Conservation (phyloP, 495 filamentous ascomycete genomes). For the Penicillium lagena region DNA sequence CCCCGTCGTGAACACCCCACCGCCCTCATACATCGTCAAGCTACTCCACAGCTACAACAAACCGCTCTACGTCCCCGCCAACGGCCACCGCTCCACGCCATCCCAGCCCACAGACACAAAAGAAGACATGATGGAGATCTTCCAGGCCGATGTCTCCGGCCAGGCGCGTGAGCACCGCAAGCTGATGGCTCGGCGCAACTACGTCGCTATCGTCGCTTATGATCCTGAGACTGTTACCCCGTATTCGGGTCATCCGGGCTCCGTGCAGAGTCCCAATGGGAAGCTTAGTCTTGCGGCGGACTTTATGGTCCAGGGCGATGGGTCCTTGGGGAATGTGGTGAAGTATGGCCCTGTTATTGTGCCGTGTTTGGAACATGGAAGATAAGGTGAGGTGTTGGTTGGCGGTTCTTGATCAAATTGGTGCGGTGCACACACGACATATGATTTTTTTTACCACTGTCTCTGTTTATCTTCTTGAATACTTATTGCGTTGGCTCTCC, state of each 20-base stretch:
- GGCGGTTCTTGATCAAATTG: background rate
- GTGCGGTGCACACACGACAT: background rate
- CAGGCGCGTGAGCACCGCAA: conserved; percentile 73
- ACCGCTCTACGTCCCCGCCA: conserved; percentile 80
- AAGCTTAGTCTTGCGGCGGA: conserved; percentile 87
- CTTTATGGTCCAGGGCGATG: conserved; percentile 95
- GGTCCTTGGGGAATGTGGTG: conserved; percentile 66
- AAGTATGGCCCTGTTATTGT: conserved; percentile 98
- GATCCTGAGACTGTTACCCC: conserved; percentile 72
- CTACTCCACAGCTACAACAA: conserved; percentile 84
- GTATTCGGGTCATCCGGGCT: conserved; percentile 37
- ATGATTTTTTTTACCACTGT: too few relatives aligned
- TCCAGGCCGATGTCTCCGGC: conserved; percentile 83
- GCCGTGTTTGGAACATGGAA: conserved; percentile 82
- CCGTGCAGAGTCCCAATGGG: conserved; percentile 37
- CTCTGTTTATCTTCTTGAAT: too few relatives aligned
- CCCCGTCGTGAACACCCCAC: conserved; percentile 83
- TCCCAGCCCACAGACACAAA: conserved; percentile 68
- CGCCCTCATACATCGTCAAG: conserved; percentile 77
- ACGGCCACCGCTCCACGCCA: conserved; percentile 69
- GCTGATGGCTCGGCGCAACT: conserved; percentile 89
- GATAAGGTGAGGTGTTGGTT: background rate
- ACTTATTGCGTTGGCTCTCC: too few relatives aligned
- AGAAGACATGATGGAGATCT: conserved; percentile 99
- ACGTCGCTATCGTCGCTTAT: conserved; percentile 88